Base-by-base conservation (phyloP, 352 stramenopile genomes). In the Pythium brachiatum region DNA sequence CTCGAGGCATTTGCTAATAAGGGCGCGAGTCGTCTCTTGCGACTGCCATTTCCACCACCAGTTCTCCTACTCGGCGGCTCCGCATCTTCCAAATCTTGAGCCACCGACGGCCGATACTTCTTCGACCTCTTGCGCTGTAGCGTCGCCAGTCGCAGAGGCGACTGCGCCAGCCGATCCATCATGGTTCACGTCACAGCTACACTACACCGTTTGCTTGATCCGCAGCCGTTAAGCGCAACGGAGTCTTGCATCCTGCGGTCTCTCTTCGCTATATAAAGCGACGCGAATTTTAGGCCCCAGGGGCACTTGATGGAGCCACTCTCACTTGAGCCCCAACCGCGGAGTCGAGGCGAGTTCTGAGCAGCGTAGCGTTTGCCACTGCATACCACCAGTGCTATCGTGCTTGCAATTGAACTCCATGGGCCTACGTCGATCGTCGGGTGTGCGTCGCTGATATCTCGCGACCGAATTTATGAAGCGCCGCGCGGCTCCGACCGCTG, bases 391-490 rank as follows among this genome's bases (percentile, higher is more conserved):
- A 48, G n/a, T 15, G 41, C 41, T 7, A 26, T 18, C n/a, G 5
- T 9, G 29, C 9, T 34, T 34, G 29, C 29, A 5, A 34, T 9
- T 48, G 16, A 48, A 16, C 41, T 48, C n/a, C n/a, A 48, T 48
- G 41, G 9, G 12, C 41, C n/a, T 26, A 15, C 41, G 41, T 26
- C 20, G 41, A 5, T 48, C 9, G 41, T 48, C 3, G 11, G 26
- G 26, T 43, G 26, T 2, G n/a, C 29, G n/a, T 48, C 53, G 53
- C 31, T 48, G 23, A 23, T 34, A n/a, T 52, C 21, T 29, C 16
- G 29, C 18, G n/a, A 47, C 39, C 11, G 29, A 25, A n/a, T 3
- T n/a, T 2, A 91, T 91, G 82, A 89, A 80, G 67, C 73, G 73
- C 55, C 69, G 69, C 13, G 57, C 79, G 11, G 54, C 55, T 23